phyloP scores from a whole-genome alignment of 2,329 filamentous ascomycete genomes.

The Chalaropsis ovoidea region DNA sequence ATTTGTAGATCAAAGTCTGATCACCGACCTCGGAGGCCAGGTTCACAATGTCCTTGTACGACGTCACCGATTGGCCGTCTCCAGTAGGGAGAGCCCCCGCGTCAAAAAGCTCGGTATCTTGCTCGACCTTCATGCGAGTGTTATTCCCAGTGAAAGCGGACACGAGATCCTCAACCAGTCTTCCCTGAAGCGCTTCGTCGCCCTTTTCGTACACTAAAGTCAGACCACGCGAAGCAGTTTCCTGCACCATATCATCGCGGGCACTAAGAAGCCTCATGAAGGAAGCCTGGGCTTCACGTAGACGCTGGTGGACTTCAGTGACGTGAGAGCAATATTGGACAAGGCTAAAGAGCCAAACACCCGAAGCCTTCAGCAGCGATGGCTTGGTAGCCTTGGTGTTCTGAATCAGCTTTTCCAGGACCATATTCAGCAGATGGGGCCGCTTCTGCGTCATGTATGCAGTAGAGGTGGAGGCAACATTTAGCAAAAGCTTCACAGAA shows the following conservation, averaged over 20 bases:
- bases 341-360: conserved; percentile 87
- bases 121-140: conserved; percentile 68
- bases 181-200: conserved; percentile 65
- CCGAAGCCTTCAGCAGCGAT: conserved; percentile 78
- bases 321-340: conserved; percentile 82
- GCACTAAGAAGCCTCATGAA: conserved; percentile 84
- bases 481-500: conserved; percentile 61
- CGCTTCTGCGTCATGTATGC: conserved; percentile 35
- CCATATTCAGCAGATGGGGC: conserved; percentile 38
- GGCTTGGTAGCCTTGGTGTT: conserved; percentile 82
- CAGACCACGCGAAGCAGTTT: conserved; percentile 83
- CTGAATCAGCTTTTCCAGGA: conserved; percentile 62
- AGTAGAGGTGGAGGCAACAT: conserved; percentile 49
- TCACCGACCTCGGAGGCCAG: conserved; percentile 95
- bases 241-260: conserved; percentile 87
- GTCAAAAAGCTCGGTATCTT: conserved; percentile 88
- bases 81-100: conserved; percentile 81
- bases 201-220: conserved; percentile 92
- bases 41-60: conserved; percentile 96
- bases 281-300: conserved; percentile 71
- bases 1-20: conserved; percentile 91
- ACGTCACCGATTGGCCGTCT: conserved; percentile 79
- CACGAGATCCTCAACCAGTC: conserved; percentile 78
- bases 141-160: conserved; percentile 74
- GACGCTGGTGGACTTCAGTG: conserved; percentile 58